phyloP scores from a whole-genome alignment of 371 early-diverging fungal genomes.

The Mortierella sp. region DNA sequence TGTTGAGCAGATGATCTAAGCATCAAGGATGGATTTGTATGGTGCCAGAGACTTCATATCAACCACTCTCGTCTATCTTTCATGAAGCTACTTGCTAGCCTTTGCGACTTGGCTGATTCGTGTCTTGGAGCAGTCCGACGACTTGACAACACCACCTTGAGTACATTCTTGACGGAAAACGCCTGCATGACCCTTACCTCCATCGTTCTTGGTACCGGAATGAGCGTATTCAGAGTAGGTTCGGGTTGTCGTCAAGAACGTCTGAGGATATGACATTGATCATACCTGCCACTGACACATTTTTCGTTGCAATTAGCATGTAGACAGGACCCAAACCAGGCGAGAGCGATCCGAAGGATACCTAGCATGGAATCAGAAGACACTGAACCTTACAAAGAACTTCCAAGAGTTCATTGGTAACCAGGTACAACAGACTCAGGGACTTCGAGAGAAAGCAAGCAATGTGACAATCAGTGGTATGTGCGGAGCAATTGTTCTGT shows the following conservation, averaged over 20 bases:
- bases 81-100: slow-evolving; percentile 23
- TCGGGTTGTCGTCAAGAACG: too few species aligned
- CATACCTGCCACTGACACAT: neutral
- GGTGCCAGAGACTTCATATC: neutral
- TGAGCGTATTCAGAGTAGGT: slow-evolving; percentile 26
- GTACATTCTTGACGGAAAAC: slow-evolving; percentile 8
- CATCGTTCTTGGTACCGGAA: slow-evolving; percentile 23
- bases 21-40: neutral
- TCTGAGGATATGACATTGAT: too few species aligned
- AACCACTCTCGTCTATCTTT: neutral
- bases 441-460: slow-evolving; percentile 12
- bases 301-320: slow-evolving; percentile 5
- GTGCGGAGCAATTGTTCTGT: slow-evolving; percentile 13
- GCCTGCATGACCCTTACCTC: slow-evolving; percentile 20
- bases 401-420: slow-evolving; percentile 22
- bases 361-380: slow-evolving; percentile 22
- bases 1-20: too few species aligned
- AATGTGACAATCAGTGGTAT: slow-evolving; percentile 31
- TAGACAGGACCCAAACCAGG: slow-evolving; percentile 30
- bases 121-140: slow-evolving; percentile 20
- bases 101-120: slow-evolving; percentile 24
- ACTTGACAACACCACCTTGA: slow-evolving; percentile 5
- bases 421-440: slow-evolving; percentile 10
- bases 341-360: slow-evolving; percentile 30
- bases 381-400: slow-evolving; percentile 24